Base-by-base conservation (phyloP, 2,329 filamentous ascomycete genomes). In the Fusarium scirpi region DNA sequence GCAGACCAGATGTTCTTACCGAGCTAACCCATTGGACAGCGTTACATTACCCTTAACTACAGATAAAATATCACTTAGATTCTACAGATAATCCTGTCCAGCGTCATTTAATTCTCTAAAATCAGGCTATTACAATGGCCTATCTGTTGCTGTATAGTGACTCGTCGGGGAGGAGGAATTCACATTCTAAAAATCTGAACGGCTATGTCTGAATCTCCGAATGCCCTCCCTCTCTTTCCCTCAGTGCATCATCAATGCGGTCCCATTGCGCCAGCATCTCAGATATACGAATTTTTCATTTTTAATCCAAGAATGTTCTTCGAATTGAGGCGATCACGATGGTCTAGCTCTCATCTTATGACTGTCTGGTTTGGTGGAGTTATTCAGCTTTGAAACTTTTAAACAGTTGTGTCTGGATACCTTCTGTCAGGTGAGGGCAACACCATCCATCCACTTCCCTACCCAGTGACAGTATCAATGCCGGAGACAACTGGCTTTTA, bases 331-430 rank as follows among this genome's bases (percentile, higher is more conserved):
- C 10, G 34, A 38, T 38, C 34, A n/a, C 18, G 5, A 11, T 38
- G 9, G 10, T n/a, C 2, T 11, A 11, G 9, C 9, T 7, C 18
- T n/a, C 5, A 2, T 38, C 34, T 11, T 11, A 18, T 38, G 5
- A 6, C 5, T 38, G 16, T 18, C 9, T 38, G 18, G 0, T 6
- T 38, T 0, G 2, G 34, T 6, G 3, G 10, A 38, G 9, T 4
- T n/a, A 38, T 38, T n/a, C 34, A n/a, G 18, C 34, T 38, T n/a
- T 18, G 34, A n/a, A 38, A n/a, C 10, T 38, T 13, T 30, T 6
- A 6, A 29, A 12, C 27, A 29, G 27, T 29, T 29, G 11, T 29
- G 27, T 29, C 27, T 29, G 27, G 10, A 29, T 12, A 11, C 27
- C 27, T 29, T 29, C 11, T 29, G 27, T 29, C 11, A 29, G 27